Evolutionary conservation across 306 rosid species (phyloP).

Genomic region (Cyamopsis tetragonoloba): DNA sequence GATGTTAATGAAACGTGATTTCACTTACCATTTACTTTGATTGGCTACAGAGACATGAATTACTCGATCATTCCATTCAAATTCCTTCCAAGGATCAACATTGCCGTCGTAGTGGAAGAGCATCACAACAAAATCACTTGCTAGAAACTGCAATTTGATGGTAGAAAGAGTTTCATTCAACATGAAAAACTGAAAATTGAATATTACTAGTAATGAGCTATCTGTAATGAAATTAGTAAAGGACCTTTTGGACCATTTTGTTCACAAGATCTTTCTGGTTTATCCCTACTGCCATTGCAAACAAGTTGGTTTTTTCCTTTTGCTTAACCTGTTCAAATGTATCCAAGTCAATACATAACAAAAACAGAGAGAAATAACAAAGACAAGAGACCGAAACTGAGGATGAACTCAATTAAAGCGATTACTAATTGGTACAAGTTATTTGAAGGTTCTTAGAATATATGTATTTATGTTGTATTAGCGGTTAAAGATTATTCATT

Average conservation of each 20-base stretch:
- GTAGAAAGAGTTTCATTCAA: not conserved
- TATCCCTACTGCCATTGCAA: slow-evolving; percentile 64
- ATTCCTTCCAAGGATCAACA: slow-evolving; percentile 55
- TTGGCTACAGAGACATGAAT: slow-evolving; percentile 57
- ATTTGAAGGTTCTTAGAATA: not conserved
- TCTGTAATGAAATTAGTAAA: not conserved
- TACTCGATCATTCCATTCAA: slow-evolving; percentile 52
- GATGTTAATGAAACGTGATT: not conserved
- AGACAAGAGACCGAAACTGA: not conserved
- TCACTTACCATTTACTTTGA: slow-evolving; percentile 69
- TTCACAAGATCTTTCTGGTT: slow-evolving; percentile 59
- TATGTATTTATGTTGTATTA: no score
- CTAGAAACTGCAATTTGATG: slow-evolving; percentile 52
- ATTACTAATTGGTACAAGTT: not conserved
- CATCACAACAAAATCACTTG: slow-evolving; percentile 62
- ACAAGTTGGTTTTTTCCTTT: slow-evolving; percentile 39
- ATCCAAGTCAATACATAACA: slow-evolving; percentile 10
- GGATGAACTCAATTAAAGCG: not conserved
- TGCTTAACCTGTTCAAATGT: slow-evolving; percentile 28
- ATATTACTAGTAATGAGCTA: not conserved
- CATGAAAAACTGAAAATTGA: not conserved
- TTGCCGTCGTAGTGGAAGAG: slow-evolving; percentile 75
- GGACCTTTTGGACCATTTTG: slow-evolving; percentile 71
- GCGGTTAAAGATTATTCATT: no score
- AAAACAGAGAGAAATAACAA: not conserved